Evolutionary conservation across 495 filamentous ascomycete species (phyloP), one percentile per base, ranked within the genome.

Genomic region (Thozetella sp.): DNA sequence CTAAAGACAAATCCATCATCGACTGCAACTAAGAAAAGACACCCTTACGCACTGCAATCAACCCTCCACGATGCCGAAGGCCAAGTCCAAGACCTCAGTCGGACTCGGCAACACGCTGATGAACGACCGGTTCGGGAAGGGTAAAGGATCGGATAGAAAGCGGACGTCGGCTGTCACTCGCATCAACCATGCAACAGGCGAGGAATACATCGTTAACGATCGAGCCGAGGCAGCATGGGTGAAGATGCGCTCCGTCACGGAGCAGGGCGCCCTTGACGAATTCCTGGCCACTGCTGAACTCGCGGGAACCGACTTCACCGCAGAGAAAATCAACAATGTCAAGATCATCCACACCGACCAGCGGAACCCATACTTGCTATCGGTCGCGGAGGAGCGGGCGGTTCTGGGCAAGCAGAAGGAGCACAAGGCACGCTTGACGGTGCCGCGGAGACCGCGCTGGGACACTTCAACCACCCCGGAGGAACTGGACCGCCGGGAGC

Each of bases 171-270:
- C 79, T 52, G 84, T 89, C 34, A 82, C 81, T 19, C 81, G 86
- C 67, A 80, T 81, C 61, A 84, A 87, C 67, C 80, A 86, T 67
- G 69, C 78, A 9, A 86, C 85, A 12, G 86, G 86, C 57, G 81
- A 88, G 58, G 66, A 87, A 79, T 89, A 89, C 67, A 84, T 89
- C 58, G 90, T 90, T 57, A 92, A 90, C 60, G 83, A 84, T 58
- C 84, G 81, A 61, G 86, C 90, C 68, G 90, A 95, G 69, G 91
- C 90, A 54, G 79, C 86, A 63, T 93, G 90, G 90, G 86, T 93
- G 67, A 98, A 97, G 81, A 97, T 99, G 94, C 92, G 93, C 75
- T 94, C 90, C 77, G 90, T 98, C 64, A 99, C 96, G 23, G 94
- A 98, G 80, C 96, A 99, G 77, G 94, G 87, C 57, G 93, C 94